Evolutionary conservation across 345 rosid species (phyloP).

Genomic region (Crucihimalaya himalaica): DNA sequence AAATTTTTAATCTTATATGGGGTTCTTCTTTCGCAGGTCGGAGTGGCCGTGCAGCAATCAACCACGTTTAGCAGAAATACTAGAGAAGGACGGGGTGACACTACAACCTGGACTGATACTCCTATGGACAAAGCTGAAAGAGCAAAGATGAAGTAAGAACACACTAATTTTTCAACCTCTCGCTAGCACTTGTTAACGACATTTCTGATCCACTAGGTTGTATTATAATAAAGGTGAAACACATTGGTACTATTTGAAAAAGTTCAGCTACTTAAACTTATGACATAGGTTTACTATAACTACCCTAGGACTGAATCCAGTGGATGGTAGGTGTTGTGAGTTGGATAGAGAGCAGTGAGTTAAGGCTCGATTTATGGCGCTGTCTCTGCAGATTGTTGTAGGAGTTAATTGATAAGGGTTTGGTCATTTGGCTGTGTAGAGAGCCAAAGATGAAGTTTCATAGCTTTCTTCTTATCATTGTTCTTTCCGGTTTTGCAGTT

Average conservation of each 20-base stretch:
- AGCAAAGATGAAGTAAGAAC: constrained; percentile 77
- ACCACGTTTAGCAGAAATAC: constrained; percentile 71
- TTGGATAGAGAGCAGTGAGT: neutral
- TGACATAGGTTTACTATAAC: neutral
- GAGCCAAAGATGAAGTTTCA: neutral
- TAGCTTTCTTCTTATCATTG: constrained; percentile 13
- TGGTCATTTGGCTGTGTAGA: constrained; percentile 8
- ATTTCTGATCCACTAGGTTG: neutral
- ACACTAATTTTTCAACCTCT: neutral
- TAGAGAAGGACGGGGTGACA: constrained; percentile 89
- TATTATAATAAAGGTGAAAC: neutral
- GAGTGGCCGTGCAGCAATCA: constrained; percentile 62
- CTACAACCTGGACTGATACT: constrained; percentile 86
- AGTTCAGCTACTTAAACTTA: constrained; percentile 6
- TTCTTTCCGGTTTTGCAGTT: constrained; percentile 46
- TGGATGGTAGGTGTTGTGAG: neutral
- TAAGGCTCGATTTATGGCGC: constrained; percentile 2
- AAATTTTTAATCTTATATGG: constrained; percentile 5
- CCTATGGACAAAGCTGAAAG: constrained; percentile 85
- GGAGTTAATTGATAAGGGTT: no score
- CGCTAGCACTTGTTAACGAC: neutral
- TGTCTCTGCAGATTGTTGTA: neutral
- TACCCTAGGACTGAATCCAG: constrained; percentile 6
- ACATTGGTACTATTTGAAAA: neutral
- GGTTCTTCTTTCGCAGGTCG: constrained; percentile 54